Percentiles rank a stretch among this genome's conserved stretches.
Conservation (phyloP, 176 grass and related monocot genomes). For the Oryza coarctata region DNA sequence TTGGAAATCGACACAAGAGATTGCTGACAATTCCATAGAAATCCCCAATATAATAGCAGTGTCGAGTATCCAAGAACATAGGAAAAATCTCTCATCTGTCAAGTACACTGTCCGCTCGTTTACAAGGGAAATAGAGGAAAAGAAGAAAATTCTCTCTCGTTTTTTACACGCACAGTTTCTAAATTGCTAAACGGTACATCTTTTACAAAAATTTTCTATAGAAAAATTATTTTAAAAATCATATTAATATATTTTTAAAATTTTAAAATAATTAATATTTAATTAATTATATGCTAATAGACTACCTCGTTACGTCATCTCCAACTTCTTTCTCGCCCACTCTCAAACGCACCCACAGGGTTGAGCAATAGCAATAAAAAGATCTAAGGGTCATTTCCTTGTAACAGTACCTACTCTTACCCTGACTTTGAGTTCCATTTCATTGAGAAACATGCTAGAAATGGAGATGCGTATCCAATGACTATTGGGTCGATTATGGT, state of each 20-base stretch:
- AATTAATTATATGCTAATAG: too few species aligned
- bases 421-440: slow-evolving; percentile 47
- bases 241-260: too few species aligned
- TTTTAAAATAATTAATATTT: too few species aligned
- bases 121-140: too few species aligned
- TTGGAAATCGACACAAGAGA: neutral
- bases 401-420: slow-evolving; percentile 28
- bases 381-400: slow-evolving; percentile 13
- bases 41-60: neutral
- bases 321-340: too few species aligned
- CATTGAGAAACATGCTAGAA: neutral
- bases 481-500: neutral
- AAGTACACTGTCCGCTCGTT: slow-evolving; percentile 38
- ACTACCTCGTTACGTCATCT: too few species aligned
- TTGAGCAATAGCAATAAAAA: neutral
- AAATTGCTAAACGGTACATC: too few species aligned
- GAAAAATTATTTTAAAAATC: too few species aligned
- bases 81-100: slow-evolving; percentile 20
- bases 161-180: too few species aligned
- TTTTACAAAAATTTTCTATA: too few species aligned
- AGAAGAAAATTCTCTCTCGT: too few species aligned
- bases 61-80: slow-evolving; percentile 9
- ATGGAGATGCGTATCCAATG: neutral
- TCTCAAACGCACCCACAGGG: too few species aligned
- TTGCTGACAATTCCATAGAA: neutral